Evolutionary conservation across 208 protist genomes (phyloP), one percentile per base, ranked within the genome.

Genomic region (Leishmania tarentolae): DNA sequence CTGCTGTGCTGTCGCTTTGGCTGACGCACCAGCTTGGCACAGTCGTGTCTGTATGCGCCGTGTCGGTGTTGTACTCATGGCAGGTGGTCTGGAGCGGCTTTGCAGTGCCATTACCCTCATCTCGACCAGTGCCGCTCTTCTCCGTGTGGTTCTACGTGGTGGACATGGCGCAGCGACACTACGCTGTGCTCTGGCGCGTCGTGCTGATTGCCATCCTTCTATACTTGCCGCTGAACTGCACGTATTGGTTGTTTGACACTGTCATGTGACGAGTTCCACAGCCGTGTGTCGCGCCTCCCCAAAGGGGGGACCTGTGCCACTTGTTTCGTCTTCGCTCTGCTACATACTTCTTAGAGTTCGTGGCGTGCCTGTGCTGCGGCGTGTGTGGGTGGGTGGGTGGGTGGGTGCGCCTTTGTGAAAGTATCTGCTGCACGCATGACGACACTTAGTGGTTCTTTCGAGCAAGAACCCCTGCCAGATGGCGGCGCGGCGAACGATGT

Each of bases 41-140:
- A 8, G 59, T 91, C 3, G 84, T 87, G 52, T 85, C 91, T 47
- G 84, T 92, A 59, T 84, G 86, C 56, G 74, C 72, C 66, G 83
- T 85, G 71, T 94, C 88, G 4, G 87, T 92, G 35, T 15, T 93
- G 21, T 94, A 88, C 84, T 91, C 87, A 52, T 89, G 81, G 78
- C 87, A 93, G 76, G 84, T 94, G 44, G 78, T 91, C 42, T 85
- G 91, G 87, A 82, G 84, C 73, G 86, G 89, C 73, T 80, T 88
- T 65, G 78, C 89, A 21, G 72, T 59, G 7, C 83, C 91, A 17
- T 57, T 85, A 42, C 75, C 82, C 44, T 84, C 82, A 2, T 85
- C 87, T 13, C 86, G 87, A 70, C 61, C 83, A 57, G 46, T 94
- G 69, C 84, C 83, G 31, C 76, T 92, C 15, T 90, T 94, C 46